These are phyloP conservation scores for Paracorniculantispora psalliotae DNA, from an alignment of 2,329 filamentous ascomycete genomes.

Conservation along the genomic window DNA sequence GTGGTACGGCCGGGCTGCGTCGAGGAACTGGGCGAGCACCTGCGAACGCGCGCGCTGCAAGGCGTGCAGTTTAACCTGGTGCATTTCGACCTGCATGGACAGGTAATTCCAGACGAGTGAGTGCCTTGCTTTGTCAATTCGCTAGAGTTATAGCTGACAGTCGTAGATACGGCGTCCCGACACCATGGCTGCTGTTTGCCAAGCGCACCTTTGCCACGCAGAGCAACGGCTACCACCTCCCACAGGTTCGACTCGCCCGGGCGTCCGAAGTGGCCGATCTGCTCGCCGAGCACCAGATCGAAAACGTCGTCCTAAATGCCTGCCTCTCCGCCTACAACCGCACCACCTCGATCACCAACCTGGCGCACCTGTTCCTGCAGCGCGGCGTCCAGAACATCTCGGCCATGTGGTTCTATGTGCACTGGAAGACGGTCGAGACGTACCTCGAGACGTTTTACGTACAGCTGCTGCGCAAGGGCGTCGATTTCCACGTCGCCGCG, in stretches of 20 bases:
- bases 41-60: slow-evolving; percentile 18
- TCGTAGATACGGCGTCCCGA: slow-evolving; percentile 17
- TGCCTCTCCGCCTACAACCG: slow-evolving; percentile 26
- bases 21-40: slow-evolving; percentile 22
- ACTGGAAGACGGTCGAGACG: slow-evolving; percentile 24
- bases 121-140: slow-evolving; percentile 1
- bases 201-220: slow-evolving; percentile 16
- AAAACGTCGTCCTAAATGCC: slow-evolving; percentile 26
- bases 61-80: slow-evolving; percentile 23
- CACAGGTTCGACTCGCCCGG: slow-evolving; percentile 21
- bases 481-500: slow-evolving; percentile 26
- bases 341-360: slow-evolving; percentile 20
- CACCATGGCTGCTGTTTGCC: slow-evolving; percentile 25
- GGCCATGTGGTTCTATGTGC: slow-evolving; percentile 28
- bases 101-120: slow-evolving; percentile 22
- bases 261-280: slow-evolving; percentile 22
- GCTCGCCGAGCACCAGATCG: slow-evolving; percentile 20
- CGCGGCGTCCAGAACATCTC: slow-evolving; percentile 24
- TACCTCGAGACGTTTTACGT: slow-evolving; percentile 25
- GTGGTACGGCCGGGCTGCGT: slow-evolving; percentile 23
- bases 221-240: slow-evolving; percentile 17
- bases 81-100: slow-evolving; percentile 26
- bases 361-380: slow-evolving; percentile 25
- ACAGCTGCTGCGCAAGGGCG: slow-evolving; percentile 22
- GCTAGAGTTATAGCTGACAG: not conserved